A percentile compares a stretch with the other conserved stretches of the same genome.
These are phyloP conservation scores for Acacia melanoxylon DNA, from an alignment of 306 rosid species.

Conservation along the genomic window DNA sequence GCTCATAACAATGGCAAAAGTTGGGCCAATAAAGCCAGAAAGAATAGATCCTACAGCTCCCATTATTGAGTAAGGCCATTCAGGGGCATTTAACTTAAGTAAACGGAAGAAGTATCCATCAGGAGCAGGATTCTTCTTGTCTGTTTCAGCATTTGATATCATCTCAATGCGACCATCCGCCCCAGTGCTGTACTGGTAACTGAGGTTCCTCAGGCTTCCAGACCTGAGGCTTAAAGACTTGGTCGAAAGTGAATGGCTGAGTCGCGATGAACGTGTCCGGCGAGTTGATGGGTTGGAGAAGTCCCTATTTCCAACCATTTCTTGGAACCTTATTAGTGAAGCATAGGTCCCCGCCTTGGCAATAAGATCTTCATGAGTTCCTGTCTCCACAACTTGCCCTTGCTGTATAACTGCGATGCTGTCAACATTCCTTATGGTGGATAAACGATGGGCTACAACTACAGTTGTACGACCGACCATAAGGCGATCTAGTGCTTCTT, in stretches of 20 bases:
- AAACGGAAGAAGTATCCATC: slow-evolving; percentile 76
- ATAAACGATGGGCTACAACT: slow-evolving; percentile 89
- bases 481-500: slow-evolving; percentile 93
- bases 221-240: slow-evolving; percentile 91
- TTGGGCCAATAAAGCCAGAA: slow-evolving; percentile 94
- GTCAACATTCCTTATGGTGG: slow-evolving; percentile 90
- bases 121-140: slow-evolving; percentile 84
- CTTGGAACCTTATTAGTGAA: slow-evolving; percentile 91
- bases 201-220: slow-evolving; percentile 87
- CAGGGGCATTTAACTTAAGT: slow-evolving; percentile 87
- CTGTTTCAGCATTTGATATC: slow-evolving; percentile 95
- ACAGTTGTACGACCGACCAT: slow-evolving; percentile 96
- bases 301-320: slow-evolving; percentile 82
- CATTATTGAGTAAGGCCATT: slow-evolving; percentile 99
- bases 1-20: slow-evolving; percentile 98
- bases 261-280: slow-evolving; percentile 77
- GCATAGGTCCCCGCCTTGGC: slow-evolving; percentile 85
- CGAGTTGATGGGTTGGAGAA: slow-evolving; percentile 89
- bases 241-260: slow-evolving; percentile 89
- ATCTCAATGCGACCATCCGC: slow-evolving; percentile 97
- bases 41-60: slow-evolving; percentile 93
- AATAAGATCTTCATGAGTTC: slow-evolving; percentile 91
- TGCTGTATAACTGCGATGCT: slow-evolving; percentile 91
- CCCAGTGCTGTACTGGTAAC: slow-evolving; percentile 93
- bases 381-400: slow-evolving; percentile 94